A percentile compares a stretch with the other conserved stretches of the same genome.
phyloP scores from a whole-genome alignment of 805 yeast species.

The Candida saitoana region DNA sequence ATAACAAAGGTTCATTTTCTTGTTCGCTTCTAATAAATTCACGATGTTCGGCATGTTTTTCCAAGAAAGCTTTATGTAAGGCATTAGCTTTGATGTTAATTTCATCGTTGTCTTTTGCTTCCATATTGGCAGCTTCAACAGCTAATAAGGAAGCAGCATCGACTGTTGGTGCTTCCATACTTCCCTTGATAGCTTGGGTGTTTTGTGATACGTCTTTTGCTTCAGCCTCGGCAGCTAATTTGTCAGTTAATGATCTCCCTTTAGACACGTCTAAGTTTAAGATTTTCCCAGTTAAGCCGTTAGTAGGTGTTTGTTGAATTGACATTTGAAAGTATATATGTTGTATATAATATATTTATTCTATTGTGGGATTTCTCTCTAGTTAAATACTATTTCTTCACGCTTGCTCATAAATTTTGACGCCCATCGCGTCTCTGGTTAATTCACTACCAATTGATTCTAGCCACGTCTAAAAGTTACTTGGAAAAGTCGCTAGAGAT shows the following conservation, averaged over 20 bases:
- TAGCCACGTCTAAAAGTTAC: too few relatives aligned
- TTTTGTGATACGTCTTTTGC: conserved; percentile 28
- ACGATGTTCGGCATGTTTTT: conserved; percentile 65
- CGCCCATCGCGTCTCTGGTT: not conserved
- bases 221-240: conserved; percentile 39
- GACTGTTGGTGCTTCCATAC: conserved; percentile 11
- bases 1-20: conserved; percentile 82
- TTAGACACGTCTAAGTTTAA: conserved; percentile 35
- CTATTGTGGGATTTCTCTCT: too few relatives aligned
- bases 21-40: conserved; percentile 69
- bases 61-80: conserved; percentile 54
- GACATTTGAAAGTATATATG: conserved; percentile 32
- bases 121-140: conserved; percentile 7
- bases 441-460: not conserved
- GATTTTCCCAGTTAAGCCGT: conserved; percentile 44
- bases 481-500: too few relatives aligned
- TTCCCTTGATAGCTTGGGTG: not conserved
- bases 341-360: not conserved
- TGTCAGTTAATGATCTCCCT: conserved; percentile 39
- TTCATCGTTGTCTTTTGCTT: conserved; percentile 16
- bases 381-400: too few relatives aligned
- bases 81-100: conserved; percentile 19
- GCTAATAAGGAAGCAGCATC: conserved; percentile 1
- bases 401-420: not conserved
- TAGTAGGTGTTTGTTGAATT: conserved; percentile 57